Percentiles rank a stretch among this genome's conserved stretches.
Evolutionary conservation across 768 basidiomycete species (phyloP).

Genomic region (Lepiota brunneoincarnata): DNA sequence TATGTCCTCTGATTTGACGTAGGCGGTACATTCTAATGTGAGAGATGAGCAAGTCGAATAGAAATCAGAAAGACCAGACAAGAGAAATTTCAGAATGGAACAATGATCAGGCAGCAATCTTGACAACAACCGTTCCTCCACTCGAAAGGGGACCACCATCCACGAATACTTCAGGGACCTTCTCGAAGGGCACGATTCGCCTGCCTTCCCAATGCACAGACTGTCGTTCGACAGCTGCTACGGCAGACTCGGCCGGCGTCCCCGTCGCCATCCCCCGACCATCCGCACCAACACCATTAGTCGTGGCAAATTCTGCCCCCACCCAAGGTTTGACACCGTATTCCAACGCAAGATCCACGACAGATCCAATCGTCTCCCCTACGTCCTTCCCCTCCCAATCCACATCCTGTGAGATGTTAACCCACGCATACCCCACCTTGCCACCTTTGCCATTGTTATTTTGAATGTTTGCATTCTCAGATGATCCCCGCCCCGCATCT

Average conservation of each 20-base stretch:
- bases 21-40: conserved; percentile 2
- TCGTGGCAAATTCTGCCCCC: conserved; percentile 3
- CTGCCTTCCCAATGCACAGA: conserved; percentile 16
- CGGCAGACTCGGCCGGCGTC: not conserved
- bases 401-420: conserved; percentile 75
- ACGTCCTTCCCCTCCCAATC: conserved; percentile 83
- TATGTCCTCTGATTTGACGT: not conserved
- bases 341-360: conserved; percentile 39
- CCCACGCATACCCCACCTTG: conserved; percentile 76
- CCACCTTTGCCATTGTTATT: conserved; percentile 17
- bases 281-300: not conserved
- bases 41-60: conserved; percentile 5
- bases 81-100: not conserved
- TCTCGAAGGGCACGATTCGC: conserved; percentile 51
- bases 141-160: conserved; percentile 33
- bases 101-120: conserved; percentile 32
- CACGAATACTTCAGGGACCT: conserved; percentile 50
- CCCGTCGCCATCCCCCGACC: not conserved
- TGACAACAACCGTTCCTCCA: conserved; percentile 45
- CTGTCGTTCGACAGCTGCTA: not conserved
- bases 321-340: conserved; percentile 44
- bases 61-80: conserved; percentile 7
- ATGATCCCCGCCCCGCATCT: conserved; percentile 6
- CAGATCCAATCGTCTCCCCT: conserved; percentile 42
- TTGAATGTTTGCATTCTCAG: conserved; percentile 4